Evolutionary conservation across 2,329 filamentous ascomycete species (phyloP).

Genomic region (Paracorniculantispora psalliotae): DNA sequence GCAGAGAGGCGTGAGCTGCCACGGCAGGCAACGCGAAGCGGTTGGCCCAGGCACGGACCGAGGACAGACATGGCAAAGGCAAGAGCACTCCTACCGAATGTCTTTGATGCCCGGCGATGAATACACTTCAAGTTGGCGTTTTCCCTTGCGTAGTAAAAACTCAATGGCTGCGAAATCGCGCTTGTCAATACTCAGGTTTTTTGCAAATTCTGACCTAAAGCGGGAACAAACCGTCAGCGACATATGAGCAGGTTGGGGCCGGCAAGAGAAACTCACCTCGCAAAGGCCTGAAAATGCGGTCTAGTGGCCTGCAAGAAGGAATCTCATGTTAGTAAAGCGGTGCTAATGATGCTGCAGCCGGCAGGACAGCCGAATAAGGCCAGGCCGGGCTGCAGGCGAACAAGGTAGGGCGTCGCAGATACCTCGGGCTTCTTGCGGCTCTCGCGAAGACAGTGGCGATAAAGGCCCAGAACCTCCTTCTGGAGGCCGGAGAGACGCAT

Average conservation of each 20-base stretch:
- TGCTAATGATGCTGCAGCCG: constrained; percentile 6
- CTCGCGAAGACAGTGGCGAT: constrained; percentile 79
- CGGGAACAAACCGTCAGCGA: neutral
- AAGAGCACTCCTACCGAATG: constrained; percentile 41
- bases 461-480: constrained; percentile 78
- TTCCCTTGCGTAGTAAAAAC: constrained; percentile 76
- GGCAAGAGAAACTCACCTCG: constrained; percentile 44
- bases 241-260: neutral
- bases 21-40: neutral
- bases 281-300: constrained; percentile 58
- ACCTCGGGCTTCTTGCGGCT: constrained; percentile 76
- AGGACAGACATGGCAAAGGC: neutral
- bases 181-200: constrained; percentile 64
- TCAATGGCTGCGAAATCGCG: constrained; percentile 85
- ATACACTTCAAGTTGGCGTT: constrained; percentile 76
- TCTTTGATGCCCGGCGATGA: constrained; percentile 76
- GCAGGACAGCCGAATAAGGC: neutral
- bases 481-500: constrained; percentile 76
- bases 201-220: constrained; percentile 68
- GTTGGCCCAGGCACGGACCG: neutral
- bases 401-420: constrained; percentile 16
- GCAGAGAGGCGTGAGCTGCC: neutral
- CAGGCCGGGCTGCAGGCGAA: neutral
- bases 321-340: constrained; percentile 13
- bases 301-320: constrained; percentile 43